Conservation (phyloP, 176 grass and related monocot species). For the Pharus latifolius region DNA sequence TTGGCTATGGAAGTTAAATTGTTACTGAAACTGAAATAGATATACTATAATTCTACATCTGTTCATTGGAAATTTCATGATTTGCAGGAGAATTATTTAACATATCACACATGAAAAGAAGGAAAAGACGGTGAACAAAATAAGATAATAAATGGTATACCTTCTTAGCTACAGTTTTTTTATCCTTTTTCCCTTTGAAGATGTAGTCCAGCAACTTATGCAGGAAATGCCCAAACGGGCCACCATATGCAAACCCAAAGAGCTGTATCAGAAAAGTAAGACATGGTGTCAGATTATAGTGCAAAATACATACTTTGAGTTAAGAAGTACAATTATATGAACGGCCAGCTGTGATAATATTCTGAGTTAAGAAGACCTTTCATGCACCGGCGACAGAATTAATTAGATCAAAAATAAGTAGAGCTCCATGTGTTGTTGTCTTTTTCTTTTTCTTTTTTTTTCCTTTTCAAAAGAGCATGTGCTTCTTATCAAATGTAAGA, state of each 20-base stretch:
- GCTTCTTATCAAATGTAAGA: neutral
- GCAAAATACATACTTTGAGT: neutral
- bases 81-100: neutral
- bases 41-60: neutral
- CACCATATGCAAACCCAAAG: constrained; percentile 79
- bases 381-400: neutral
- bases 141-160: constrained; percentile 16
- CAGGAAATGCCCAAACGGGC: constrained; percentile 77
- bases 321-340: neutral
- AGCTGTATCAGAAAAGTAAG: constrained; percentile 29
- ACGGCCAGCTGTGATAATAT: neutral
- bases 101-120: neutral
- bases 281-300: neutral
- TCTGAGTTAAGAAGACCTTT: neutral
- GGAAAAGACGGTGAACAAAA: neutral
- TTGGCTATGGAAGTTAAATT: neutral
- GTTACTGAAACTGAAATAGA: neutral
- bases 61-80: neutral
- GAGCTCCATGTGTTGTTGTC: neutral
- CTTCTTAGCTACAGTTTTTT: constrained; percentile 89
- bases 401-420: neutral
- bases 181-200: constrained; percentile 86
- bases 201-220: constrained; percentile 80
- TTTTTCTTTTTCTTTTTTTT: too few relatives aligned
- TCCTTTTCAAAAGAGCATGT: too few relatives aligned